Percentiles rank a stretch among this genome's conserved stretches.
Conservation (phyloP, 306 rosid species). For the Quercus rubra region DNA sequence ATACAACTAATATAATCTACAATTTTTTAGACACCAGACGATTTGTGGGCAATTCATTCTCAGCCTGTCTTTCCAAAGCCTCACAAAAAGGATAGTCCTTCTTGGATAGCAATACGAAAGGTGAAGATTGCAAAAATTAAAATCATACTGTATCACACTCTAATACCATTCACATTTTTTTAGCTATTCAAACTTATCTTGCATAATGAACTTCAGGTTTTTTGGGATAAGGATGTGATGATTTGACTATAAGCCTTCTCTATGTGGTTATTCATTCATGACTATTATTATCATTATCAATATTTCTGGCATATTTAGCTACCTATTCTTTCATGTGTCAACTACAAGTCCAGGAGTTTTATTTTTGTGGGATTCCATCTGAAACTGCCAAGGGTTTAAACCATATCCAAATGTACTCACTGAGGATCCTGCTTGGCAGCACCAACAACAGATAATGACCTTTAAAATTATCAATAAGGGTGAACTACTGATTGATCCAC, state of each 20-base stretch:
- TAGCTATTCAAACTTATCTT: background rate
- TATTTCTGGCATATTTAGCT: background rate
- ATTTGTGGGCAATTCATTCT: constrained; percentile 92
- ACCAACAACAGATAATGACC: background rate
- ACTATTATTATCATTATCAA: background rate
- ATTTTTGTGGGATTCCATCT: background rate
- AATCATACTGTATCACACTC: constrained; percentile 10
- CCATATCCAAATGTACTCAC: background rate
- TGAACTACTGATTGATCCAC: background rate
- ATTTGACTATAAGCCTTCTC: background rate
- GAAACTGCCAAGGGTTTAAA: background rate
- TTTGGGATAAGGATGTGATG: background rate
- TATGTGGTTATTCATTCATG: background rate
- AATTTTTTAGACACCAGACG: constrained; percentile 70
- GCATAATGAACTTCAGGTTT: background rate
- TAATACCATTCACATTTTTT: background rate
- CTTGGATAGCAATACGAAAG: constrained; percentile 90
- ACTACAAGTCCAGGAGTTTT: background rate
- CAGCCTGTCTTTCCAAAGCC: constrained; percentile 75
- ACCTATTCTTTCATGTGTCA: background rate
- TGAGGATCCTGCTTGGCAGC: background rate
- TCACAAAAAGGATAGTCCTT: constrained; percentile 70
- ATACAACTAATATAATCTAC: constrained; percentile 21
- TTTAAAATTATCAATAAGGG: background rate
- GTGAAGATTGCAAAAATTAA: constrained; percentile 36